Evolutionary conservation across 106 monocot genomes (phyloP), one percentile per base, ranked within the genome.

Genomic region (Hemerocallis citrina): DNA sequence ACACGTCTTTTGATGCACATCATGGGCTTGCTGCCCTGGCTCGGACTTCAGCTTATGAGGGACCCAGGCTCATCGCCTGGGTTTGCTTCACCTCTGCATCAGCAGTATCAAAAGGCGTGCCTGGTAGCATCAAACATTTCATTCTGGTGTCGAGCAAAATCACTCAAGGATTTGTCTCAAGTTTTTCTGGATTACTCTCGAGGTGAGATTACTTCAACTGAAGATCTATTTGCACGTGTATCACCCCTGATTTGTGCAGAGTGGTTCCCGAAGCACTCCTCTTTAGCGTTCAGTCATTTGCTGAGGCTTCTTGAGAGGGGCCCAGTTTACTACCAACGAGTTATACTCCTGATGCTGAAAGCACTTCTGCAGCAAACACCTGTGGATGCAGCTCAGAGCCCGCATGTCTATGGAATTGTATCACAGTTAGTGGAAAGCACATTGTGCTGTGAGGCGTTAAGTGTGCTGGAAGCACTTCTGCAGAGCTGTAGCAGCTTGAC

Each of bases 231-330:
- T 50, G 16, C 62, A 1, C 73, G 70, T 47, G 77, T 66, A 5
- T 72, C 85, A 11, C 98, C 88, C 21, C 62, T 68, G 29, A 85
- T 98, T 14, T 91, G 92, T 50, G 43, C 82, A 0, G 88, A 88
- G 72, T 98, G 98, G 98, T 98, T 98, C 38, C 98, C 98, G 17
- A 92, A 77, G 43, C 82, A 92, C 70, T 98, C 92, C 0, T 79
- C 82, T 38, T 60, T 98, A 34, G 98, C 98, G 34, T 98, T 88
- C 30, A 88, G 88, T 14, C 98, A 98, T 59, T 65, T 98, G 43
- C 77, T 98, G 27, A 79, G 92, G 72, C 75, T 98, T 60, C 85
- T 98, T 3, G 98, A 98, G 77, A 79, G 82, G 56, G 92, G 92
- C 6, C 88, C 92, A 0, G 32, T 82, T 17, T 92, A 85, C 57